phyloP scores from a whole-genome alignment of 768 basidiomycete species.

The Tricholoma flavovirens region DNA sequence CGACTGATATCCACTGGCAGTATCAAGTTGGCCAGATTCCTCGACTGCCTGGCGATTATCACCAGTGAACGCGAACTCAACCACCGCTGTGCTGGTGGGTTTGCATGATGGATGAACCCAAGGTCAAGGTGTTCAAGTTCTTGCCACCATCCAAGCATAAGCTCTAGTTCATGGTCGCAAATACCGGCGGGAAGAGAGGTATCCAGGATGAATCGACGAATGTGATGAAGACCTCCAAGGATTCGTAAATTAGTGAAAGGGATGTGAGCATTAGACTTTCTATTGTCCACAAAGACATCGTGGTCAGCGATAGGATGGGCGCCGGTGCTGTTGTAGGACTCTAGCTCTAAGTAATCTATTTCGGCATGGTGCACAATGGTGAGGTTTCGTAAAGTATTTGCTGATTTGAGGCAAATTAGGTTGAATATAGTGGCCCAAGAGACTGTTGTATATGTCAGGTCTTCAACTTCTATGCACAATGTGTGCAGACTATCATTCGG shows the following conservation, averaged over 20 bases:
- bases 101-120: slow-evolving; percentile 23
- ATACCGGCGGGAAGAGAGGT: slow-evolving; percentile 33
- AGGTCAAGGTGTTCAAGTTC: slow-evolving; percentile 36
- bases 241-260: slow-evolving; percentile 28
- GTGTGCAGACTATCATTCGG: slow-evolving; percentile 26
- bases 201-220: slow-evolving; percentile 35
- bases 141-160: slow-evolving; percentile 41
- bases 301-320: slow-evolving; percentile 2
- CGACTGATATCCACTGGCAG: slow-evolving; percentile 23
- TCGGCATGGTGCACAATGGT: slow-evolving; percentile 40
- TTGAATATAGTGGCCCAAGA: slow-evolving; percentile 33
- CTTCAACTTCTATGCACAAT: slow-evolving; percentile 35
- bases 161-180: slow-evolving; percentile 32
- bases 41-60: slow-evolving; percentile 20
- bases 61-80: slow-evolving; percentile 25
- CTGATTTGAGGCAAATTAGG: slow-evolving; percentile 21
- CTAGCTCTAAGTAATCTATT: slow-evolving; percentile 25
- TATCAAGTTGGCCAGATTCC: slow-evolving; percentile 24
- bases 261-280: slow-evolving; percentile 15
- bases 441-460: slow-evolving; percentile 15
- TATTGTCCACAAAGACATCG: slow-evolving; percentile 5
- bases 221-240: slow-evolving; percentile 27
- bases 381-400: slow-evolving; percentile 29
- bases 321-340: slow-evolving; percentile 15
- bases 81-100: slow-evolving; percentile 10